phyloP scores from a whole-genome alignment of 352 stramenopile species.

The Globisporangium lucens region DNA sequence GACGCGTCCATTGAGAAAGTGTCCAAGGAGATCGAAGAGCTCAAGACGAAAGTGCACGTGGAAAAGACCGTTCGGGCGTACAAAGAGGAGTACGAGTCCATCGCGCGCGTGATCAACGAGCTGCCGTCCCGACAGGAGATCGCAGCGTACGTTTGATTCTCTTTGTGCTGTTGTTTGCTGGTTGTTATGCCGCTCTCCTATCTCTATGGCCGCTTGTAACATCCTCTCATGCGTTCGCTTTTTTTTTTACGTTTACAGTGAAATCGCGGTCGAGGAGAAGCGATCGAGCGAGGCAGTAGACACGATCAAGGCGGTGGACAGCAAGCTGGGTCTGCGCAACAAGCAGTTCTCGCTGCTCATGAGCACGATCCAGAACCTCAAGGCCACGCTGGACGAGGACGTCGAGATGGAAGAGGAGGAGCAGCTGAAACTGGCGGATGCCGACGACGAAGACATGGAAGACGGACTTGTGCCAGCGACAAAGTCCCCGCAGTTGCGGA shows the following conservation, averaged over 20 bases:
- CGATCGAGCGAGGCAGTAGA: constrained; percentile 49
- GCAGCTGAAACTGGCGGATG: constrained; percentile 27
- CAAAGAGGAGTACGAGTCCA: constrained; percentile 89
- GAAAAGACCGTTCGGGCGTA: constrained; percentile 77
- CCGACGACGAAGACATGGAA: constrained; percentile 76
- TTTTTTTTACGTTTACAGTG: constrained; percentile 17
- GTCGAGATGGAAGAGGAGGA: constrained; percentile 56
- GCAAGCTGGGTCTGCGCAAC: constrained; percentile 58
- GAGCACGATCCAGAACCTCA: constrained; percentile 82
- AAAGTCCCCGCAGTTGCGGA: constrained; percentile 4
- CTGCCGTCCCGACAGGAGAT: constrained; percentile 64
- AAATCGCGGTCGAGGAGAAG: constrained; percentile 61
- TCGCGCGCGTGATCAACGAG: constrained; percentile 80
- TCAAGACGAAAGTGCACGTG: constrained; percentile 71
- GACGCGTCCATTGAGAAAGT: constrained; percentile 66
- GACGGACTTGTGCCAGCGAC: constrained; percentile 22
- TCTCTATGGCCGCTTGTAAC: not conserved
- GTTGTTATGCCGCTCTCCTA: not conserved
- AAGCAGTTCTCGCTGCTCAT: constrained; percentile 85
- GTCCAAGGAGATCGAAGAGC: constrained; percentile 66
- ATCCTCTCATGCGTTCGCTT: not conserved
- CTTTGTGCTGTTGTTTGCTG: not conserved
- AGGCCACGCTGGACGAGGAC: constrained; percentile 75
- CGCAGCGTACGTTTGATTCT: constrained; percentile 31
- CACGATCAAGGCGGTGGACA: constrained; percentile 52